Evolutionary conservation across 1,284 basidiomycete genomes (phyloP), one percentile per base, ranked within the genome.

Genomic region (Austroboletus olivaceoglutinosus): DNA sequence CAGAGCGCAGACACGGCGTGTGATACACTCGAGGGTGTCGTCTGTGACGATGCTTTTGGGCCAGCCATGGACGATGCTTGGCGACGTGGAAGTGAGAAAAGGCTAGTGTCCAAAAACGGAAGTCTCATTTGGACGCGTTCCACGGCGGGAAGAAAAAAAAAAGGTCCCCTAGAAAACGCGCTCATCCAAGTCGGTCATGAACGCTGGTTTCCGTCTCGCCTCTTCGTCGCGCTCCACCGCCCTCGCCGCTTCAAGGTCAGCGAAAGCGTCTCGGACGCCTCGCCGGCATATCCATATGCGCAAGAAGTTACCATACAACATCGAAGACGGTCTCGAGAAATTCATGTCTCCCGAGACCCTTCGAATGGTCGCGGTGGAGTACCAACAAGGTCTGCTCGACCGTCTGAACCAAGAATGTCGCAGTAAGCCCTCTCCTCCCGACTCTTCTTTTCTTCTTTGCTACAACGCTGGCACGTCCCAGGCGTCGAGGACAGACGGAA

Each of bases 321-420:
- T 86, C 33, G 81, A 89, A 46, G 71, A 80, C 43, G 91, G 90
- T 25, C 72, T 93, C 23, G 86, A 85, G 29, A 73, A 82, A 16
- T 93, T 93, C 66, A 72, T 93, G 59, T 81, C 86, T 5, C 82
- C 88, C 18, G 59, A 67, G 16, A 83, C 85, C 2, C 76, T 93
- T 52, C 79, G 78, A 55, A 79, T 80, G 52, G 74, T 92, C 47
- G 85, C 85, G 2, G 76, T 84, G 44, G 90, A 93, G 56, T 94
- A 89, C 69, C 91, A 93, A 65, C 77, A 89, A 54, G 91, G 91
- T 16, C 74, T 93, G 27, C 68, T 93, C 53, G 76, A 85, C 47
- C 77, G 88, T 50, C 68, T 94, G 45, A 91, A 89, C 60, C 82
- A 87, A 16, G 78, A 88, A 64, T 77, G 89, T 31, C 75, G 76